Evolutionary conservation across 1,284 basidiomycete genomes (phyloP), one percentile per base, ranked within the genome.

Genomic region (Heterobasidion annosum): DNA sequence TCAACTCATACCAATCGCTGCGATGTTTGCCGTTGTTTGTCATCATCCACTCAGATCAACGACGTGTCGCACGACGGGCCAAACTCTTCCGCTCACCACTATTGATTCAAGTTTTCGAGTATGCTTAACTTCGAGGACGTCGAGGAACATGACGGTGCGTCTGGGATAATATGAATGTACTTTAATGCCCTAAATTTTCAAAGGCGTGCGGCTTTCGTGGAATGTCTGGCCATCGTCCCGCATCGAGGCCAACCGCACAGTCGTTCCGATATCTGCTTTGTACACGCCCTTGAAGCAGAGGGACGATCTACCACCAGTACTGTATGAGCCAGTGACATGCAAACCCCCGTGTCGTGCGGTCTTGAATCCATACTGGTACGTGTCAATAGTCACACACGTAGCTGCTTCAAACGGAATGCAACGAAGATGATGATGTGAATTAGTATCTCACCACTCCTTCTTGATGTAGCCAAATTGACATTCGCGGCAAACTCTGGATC

Each of bases 301-400:
- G 55, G 93, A 95, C 62, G 96, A 98, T 68, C 79, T 99, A 0
- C 95, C 96, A 1, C 94, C 95, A 1, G 95, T 99, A 37, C 74
- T 98, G 53, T 99, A 99, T 68, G 96, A 98, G 69, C 97, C 96
- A 12, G 96, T 99, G 49, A 95, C 94, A 12, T 99, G 97, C 79
- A 99, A 98, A 73, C 88, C 59, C 4, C 51, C 93, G 8, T 99
- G 96, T 77, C 87, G 96, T 58, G 95, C 96, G 48, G 93, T 99
- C 61, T 80, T 99, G 62, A 99, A 99, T 67, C 95, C 95, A 18
- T 98, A 96, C 78, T 98, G 94, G 93, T 93, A 62, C 18, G 59
- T 47, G 9, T 47, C 37, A 4, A 37, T 19, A 16, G 34, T 45
- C 6, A 13, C 53, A 15, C 48, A 52, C 55, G 50, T 57, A 42